Percentiles rank a stretch among this genome's conserved stretches.
These are phyloP conservation scores for sweet orange (Citrus sinensis) DNA, from an alignment of 345 rosid genomes.

Conservation along the genomic window DNA sequence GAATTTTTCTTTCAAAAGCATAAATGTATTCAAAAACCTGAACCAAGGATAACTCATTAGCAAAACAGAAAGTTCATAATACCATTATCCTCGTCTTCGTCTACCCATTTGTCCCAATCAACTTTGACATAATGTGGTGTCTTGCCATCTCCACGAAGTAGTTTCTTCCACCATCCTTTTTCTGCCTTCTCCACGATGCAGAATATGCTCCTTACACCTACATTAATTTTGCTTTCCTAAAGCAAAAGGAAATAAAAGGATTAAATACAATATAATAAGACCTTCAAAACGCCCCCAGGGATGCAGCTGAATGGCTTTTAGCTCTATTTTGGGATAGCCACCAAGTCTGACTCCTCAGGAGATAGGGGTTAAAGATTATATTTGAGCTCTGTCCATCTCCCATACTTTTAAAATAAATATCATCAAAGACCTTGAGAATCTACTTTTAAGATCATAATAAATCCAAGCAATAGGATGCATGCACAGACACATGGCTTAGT, in stretches of 20 bases:
- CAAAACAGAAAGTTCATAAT: not conserved
- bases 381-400: no score
- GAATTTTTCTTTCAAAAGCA: not conserved
- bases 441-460: not conserved
- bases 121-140: constrained; percentile 77
- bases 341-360: no score
- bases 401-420: no score
- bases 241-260: not conserved
- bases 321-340: no score
- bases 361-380: no score
- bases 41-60: not conserved
- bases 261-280: not conserved
- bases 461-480: not conserved
- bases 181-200: constrained; percentile 77
- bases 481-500: not conserved
- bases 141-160: constrained; percentile 59
- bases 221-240: constrained; percentile 71
- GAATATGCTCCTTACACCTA: constrained; percentile 69
- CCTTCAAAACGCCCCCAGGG: not conserved
- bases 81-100: constrained; percentile 71
- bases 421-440: no score
- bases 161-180: constrained; percentile 71
- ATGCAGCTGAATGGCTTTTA: no score
- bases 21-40: not conserved
- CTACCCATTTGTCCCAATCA: constrained; percentile 97